Evolutionary conservation across 805 yeast species (phyloP).

Genomic region (Pichia pseudocactophila): DNA sequence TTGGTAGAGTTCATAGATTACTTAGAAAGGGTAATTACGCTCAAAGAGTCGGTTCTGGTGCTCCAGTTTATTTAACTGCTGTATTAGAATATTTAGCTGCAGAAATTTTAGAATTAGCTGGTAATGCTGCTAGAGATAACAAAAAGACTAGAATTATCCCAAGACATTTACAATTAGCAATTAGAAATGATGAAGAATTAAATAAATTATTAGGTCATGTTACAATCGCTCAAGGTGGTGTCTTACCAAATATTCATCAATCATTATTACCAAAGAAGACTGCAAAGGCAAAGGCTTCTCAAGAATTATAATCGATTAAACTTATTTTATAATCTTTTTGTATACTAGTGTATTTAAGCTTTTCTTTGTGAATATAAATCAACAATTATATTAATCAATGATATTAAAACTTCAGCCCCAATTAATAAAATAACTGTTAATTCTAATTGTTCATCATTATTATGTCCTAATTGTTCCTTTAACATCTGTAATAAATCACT

Average conservation of each 20-base stretch:
- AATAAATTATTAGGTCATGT: conserved; percentile 89
- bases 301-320: conserved; percentile 38
- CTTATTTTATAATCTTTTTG: not conserved
- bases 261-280: conserved; percentile 67
- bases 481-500: conserved; percentile 90
- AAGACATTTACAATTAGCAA: conserved; percentile 97
- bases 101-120: conserved; percentile 95
- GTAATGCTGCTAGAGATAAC: conserved; percentile 98
- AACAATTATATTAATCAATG: conserved; percentile 65
- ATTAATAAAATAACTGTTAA: conserved; percentile 84
- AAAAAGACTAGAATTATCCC: conserved; percentile 98
- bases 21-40: conserved; percentile 97
- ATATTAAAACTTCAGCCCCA: conserved; percentile 86
- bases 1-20: conserved; percentile 97
- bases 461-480: conserved; percentile 93
- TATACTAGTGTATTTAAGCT: conserved; percentile 5
- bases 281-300: conserved; percentile 47
- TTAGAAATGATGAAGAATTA: conserved; percentile 98
- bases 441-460: conserved; percentile 87
- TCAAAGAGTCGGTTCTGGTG: conserved; percentile 98
- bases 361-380: conserved; percentile 21
- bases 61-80: conserved; percentile 96
- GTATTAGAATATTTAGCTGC: conserved; percentile 96
- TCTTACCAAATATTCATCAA: conserved; percentile 93
- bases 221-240: conserved; percentile 99